These are phyloP conservation scores for Panaeolus cyanescens DNA, from an alignment of 768 basidiomycete genomes.

Conservation along the genomic window DNA sequence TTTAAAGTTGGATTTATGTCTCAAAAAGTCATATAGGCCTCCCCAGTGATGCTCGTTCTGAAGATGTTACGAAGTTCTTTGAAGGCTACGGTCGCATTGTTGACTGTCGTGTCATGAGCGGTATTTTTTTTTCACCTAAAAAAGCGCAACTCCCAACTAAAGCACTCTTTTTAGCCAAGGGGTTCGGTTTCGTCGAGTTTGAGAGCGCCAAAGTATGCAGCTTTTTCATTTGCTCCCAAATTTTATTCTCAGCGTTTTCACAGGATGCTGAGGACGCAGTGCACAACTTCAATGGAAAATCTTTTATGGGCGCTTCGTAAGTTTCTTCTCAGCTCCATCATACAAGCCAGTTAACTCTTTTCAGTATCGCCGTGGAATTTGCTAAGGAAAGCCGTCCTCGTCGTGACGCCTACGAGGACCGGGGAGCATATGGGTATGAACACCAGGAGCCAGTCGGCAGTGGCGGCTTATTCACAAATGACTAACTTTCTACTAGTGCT, in stretches of 20 bases:
- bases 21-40: conserved; percentile 51
- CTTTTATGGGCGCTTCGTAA: conserved; percentile 87
- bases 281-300: conserved; percentile 82
- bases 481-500: conserved; percentile 34
- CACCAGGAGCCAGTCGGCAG: conserved; percentile 3
- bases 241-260: conserved; percentile 11
- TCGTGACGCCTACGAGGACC: conserved; percentile 69
- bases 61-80: conserved; percentile 87
- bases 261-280: conserved; percentile 97
- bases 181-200: conserved; percentile 97
- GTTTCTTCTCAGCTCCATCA: conserved; percentile 11
- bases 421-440: conserved; percentile 56
- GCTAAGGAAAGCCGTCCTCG: conserved; percentile 91
- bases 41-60: conserved; percentile 79
- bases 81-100: conserved; percentile 87
- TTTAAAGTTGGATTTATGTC: neutral
- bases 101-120: conserved; percentile 94
- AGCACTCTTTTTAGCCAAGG: conserved; percentile 27
- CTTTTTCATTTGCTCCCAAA: neutral
- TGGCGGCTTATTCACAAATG: conserved; percentile 6
- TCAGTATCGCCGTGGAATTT: conserved; percentile 93
- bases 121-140: conserved; percentile 39
- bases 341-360: conserved; percentile 1
- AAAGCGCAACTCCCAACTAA: neutral
- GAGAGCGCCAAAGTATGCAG: conserved; percentile 71